Evolutionary conservation across 2,329 filamentous ascomycete genomes (phyloP).

Genomic region (Curvularia sp.): DNA sequence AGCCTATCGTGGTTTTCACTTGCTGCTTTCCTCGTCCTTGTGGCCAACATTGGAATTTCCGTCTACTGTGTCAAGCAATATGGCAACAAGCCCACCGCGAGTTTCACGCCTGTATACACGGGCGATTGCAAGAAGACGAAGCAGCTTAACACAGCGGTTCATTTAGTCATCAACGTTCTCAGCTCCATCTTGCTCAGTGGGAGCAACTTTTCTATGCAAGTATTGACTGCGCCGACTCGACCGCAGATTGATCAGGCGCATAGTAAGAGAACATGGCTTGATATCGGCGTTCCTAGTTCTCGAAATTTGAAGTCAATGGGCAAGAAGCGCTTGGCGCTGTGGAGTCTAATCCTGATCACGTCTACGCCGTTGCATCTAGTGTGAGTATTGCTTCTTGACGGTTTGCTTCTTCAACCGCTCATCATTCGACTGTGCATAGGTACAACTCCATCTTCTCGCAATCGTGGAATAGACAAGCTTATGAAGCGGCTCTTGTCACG

Average conservation of each 20-base stretch:
- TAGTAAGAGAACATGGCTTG: conserved; percentile 49
- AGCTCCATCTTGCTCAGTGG: conserved; percentile 39
- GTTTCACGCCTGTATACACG: too few relatives aligned
- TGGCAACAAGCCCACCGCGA: too few relatives aligned
- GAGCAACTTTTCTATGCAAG: conserved; percentile 41
- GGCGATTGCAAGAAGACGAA: background rate
- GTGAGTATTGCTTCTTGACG: background rate
- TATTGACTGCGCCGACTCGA: conserved; percentile 30
- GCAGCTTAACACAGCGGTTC: background rate
- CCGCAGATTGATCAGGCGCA: conserved; percentile 32
- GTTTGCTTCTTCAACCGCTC: too few relatives aligned
- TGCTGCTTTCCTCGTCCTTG: too few relatives aligned
- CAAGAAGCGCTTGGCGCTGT: background rate
- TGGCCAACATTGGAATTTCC: too few relatives aligned
- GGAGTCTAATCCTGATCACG: background rate
- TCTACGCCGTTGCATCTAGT: background rate
- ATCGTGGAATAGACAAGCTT: background rate
- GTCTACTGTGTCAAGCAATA: too few relatives aligned
- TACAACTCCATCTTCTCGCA: background rate
- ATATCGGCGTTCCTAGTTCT: conserved; percentile 51
- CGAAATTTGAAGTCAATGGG: background rate
- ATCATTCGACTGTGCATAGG: background rate
- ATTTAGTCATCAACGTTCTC: conserved; percentile 26
- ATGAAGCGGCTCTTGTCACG: background rate
- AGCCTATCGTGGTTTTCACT: too few relatives aligned